Evolutionary conservation across 2,329 filamentous ascomycete species (phyloP).

Genomic region (Grosmannia huntii): DNA sequence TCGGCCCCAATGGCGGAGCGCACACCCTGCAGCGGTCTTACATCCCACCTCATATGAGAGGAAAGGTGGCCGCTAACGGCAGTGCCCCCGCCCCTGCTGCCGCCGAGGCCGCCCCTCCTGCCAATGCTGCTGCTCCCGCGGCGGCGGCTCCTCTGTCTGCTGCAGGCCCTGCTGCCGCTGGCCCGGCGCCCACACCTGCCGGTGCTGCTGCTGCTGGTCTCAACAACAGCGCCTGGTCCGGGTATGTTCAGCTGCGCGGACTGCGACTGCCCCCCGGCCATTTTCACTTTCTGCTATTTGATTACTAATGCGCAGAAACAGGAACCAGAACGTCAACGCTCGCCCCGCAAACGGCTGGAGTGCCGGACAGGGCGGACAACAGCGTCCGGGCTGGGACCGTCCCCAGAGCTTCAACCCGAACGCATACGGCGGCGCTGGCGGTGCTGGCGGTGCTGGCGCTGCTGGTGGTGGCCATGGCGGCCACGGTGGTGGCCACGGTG

Average conservation of each 20-base stretch:
- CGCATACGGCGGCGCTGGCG: constrained; percentile 43
- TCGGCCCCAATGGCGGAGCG: constrained; percentile 32
- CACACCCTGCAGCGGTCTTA: constrained; percentile 48
- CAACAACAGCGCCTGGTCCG: constrained; percentile 52
- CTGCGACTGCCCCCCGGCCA: not conserved
- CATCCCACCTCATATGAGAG: constrained; percentile 75
- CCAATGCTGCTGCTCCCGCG: constrained; percentile 6
- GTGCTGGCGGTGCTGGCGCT: constrained; percentile 21
- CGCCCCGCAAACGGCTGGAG: constrained; percentile 18
- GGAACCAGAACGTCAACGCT: constrained; percentile 35
- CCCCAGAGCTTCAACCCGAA: constrained; percentile 44
- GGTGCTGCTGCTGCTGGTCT: constrained; percentile 29
- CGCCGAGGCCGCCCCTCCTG: constrained; percentile 15
- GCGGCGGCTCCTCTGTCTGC: not conserved
- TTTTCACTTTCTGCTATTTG: not conserved
- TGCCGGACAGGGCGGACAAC: constrained; percentile 3
- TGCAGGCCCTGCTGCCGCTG: constrained; percentile 3
- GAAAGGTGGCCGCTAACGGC: constrained; percentile 28
- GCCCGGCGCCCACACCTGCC: not conserved
- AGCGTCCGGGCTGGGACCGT: constrained; percentile 14
- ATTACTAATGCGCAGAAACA: constrained; percentile 13
- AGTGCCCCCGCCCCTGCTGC: not conserved
- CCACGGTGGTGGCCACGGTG: constrained; percentile 16
- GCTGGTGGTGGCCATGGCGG: constrained; percentile 19
- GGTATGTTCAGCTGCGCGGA: constrained; percentile 30